A percentile compares a stretch with the other conserved stretches of the same genome.
Conservation (phyloP, 1,284 basidiomycete species). For the Austroboletus rostrupii region DNA sequence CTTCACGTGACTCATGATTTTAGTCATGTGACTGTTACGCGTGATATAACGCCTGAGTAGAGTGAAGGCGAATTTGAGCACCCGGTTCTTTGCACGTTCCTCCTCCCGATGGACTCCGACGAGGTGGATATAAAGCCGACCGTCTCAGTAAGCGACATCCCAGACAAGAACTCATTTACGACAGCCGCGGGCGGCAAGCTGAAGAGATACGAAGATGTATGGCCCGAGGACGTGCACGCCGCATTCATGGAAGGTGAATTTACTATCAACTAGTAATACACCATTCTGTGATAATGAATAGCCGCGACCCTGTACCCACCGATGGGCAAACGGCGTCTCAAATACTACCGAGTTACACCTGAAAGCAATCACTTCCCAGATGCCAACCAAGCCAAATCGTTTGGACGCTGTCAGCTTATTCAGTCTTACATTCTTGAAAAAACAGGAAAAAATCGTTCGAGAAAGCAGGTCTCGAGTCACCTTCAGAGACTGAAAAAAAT, state of each 20-base stretch:
- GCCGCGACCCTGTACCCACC: constrained; percentile 31
- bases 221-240: constrained; percentile 33
- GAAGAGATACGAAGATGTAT: constrained; percentile 33
- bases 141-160: constrained; percentile 4
- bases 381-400: constrained; percentile 23
- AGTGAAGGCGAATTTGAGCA: neutral
- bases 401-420: constrained; percentile 33
- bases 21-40: constrained; percentile 27
- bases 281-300: constrained; percentile 12
- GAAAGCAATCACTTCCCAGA: constrained; percentile 8
- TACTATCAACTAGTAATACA: neutral
- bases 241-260: constrained; percentile 34
- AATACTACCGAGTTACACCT: constrained; percentile 26
- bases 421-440: constrained; percentile 35
- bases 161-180: neutral
- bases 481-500: constrained; percentile 32
- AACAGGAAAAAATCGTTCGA: constrained; percentile 31
- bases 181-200: constrained; percentile 11
- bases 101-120: constrained; percentile 19
- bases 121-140: constrained; percentile 17
- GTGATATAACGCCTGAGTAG: constrained; percentile 9
- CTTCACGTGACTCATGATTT: constrained; percentile 29
- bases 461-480: constrained; percentile 32
- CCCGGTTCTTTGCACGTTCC: constrained; percentile 1
- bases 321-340: constrained; percentile 35